Conservation (phyloP, 768 basidiomycete species). For the Ramaria rubella region DNA sequence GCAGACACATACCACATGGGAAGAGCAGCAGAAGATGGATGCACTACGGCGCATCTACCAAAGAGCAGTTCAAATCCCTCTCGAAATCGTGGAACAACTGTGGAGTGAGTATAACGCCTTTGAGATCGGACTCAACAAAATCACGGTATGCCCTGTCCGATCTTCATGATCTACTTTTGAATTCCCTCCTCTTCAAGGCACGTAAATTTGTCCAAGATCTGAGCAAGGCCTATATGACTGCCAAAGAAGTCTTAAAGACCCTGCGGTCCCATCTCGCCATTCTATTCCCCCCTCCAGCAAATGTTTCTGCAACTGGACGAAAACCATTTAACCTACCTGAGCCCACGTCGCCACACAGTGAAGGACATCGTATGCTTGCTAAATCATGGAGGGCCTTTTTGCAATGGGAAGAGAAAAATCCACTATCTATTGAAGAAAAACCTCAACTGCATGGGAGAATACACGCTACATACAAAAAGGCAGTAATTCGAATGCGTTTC, state of each 20-base stretch:
- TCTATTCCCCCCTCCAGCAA: slow-evolving; percentile 44
- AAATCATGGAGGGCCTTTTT: slow-evolving; percentile 87
- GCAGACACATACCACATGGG: slow-evolving; percentile 81
- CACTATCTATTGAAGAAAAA: slow-evolving; percentile 84
- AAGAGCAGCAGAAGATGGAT: slow-evolving; percentile 94
- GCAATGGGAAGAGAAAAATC: slow-evolving; percentile 94
- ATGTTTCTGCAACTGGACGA: slow-evolving; percentile 31
- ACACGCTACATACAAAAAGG: slow-evolving; percentile 81
- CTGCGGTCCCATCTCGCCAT: slow-evolving; percentile 57
- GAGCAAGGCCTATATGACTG: slow-evolving; percentile 93
- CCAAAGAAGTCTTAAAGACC: slow-evolving; percentile 80
- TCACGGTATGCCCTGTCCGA: slow-evolving; percentile 46
- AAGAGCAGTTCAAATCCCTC: slow-evolving; percentile 87
- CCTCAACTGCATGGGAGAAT: slow-evolving; percentile 70
- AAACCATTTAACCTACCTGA: slow-evolving; percentile 53
- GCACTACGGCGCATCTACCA: slow-evolving; percentile 87
- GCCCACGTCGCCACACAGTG: slow-evolving; percentile 55
- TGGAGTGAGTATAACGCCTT: slow-evolving; percentile 95
- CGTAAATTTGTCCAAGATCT: slow-evolving; percentile 94
- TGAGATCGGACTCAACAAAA: slow-evolving; percentile 82
- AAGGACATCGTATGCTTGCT: slow-evolving; percentile 66
- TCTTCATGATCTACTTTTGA: background rate
- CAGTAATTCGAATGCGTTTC: slow-evolving; percentile 86
- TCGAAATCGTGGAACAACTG: slow-evolving; percentile 85
- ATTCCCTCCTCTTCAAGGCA: slow-evolving; percentile 43